These are phyloP conservation scores for Malania oleifera DNA, from an alignment of 164 flowering plant species.

Conservation along the genomic window DNA sequence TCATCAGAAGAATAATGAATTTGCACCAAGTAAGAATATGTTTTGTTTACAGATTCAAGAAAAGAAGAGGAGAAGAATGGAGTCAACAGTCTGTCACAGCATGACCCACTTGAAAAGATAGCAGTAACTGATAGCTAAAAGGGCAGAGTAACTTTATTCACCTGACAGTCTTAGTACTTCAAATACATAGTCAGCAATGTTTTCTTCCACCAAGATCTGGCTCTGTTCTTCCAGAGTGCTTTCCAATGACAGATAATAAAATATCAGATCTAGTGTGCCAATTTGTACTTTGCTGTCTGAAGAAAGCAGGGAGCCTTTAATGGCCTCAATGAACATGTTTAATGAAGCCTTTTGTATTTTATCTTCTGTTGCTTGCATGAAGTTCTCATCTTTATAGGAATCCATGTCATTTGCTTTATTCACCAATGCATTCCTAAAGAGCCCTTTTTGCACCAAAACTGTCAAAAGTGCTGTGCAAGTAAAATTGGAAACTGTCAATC, in stretches of 20 bases:
- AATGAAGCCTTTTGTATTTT: conserved; percentile 26
- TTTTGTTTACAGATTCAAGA: too few relatives aligned
- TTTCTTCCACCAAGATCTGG: conserved; percentile 67
- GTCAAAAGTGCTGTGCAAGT: conserved; percentile 58
- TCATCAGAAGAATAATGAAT: background rate
- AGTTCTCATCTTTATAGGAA: conserved; percentile 39
- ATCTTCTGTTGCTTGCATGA: conserved; percentile 35
- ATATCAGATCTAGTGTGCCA: conserved; percentile 59
- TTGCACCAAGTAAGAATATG: background rate
- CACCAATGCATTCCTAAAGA: conserved; percentile 31
- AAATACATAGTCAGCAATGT: conserved; percentile 76
- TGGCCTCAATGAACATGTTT: conserved; percentile 69
- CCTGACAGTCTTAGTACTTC: conserved; percentile 89
- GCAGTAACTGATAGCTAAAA: too few relatives aligned
- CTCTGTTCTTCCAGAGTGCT: conserved; percentile 27
- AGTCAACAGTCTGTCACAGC: too few relatives aligned
- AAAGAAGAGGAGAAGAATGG: too few relatives aligned
- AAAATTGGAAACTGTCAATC: conserved; percentile 6
- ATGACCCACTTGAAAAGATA: too few relatives aligned
- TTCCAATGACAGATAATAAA: conserved; percentile 51
- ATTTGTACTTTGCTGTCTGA: conserved; percentile 75
- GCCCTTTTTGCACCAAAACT: conserved; percentile 56
- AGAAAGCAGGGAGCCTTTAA: conserved; percentile 91
- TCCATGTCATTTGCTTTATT: conserved; percentile 20
- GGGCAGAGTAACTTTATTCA: conserved; percentile 16